Evolutionary conservation across 139 green algal species (phyloP), one percentile per base, ranked within the genome.

Genomic region (Picochlorum sp.): DNA sequence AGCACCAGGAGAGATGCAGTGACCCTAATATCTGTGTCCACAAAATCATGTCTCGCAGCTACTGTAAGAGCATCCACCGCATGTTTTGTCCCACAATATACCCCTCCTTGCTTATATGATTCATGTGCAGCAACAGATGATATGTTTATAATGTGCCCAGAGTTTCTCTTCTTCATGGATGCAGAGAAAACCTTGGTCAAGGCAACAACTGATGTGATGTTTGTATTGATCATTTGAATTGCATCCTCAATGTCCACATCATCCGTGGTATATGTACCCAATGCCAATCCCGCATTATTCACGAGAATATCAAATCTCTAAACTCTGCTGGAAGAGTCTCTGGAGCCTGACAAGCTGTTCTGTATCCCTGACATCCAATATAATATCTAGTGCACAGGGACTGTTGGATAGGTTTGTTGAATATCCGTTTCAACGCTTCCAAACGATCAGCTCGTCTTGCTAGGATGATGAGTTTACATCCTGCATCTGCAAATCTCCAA

Each of bases 241-340:
- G 74, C 66, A 49, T 90, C 80, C 62, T 80, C 65, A 6, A 83
- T 65, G 44, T 78, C 69, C 18, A 66, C 37, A 0, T 85, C 67
- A 11, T 79, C 67, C 1, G 77, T 71, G 1, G 73, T 7, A 1
- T 68, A 68, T 6, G 60, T 77, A 7, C 86, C 86, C 20, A 94
- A 64, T 4, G 79, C 87, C 18, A 94, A 67, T 13, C 88, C 88
- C 2, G 88, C 88, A 61, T 95, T 95, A 73, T 94, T 94, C 34
- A 95, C 62, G 16, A 95, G 76, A 54, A 95, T 86, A 66, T 92
- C 80, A 1, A 94, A 64, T 86, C 60, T 7, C 30, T 28, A 38
- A 71, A 78, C 5, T 49, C 60, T 28, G 23, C 18, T 15, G 73
- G 68, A 26, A 76, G 67, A 8, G 24, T 30, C 8, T 45, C 14